Base-by-base conservation (phyloP, 2,329 filamentous ascomycete genomes). In the Fusarium sp. region DNA sequence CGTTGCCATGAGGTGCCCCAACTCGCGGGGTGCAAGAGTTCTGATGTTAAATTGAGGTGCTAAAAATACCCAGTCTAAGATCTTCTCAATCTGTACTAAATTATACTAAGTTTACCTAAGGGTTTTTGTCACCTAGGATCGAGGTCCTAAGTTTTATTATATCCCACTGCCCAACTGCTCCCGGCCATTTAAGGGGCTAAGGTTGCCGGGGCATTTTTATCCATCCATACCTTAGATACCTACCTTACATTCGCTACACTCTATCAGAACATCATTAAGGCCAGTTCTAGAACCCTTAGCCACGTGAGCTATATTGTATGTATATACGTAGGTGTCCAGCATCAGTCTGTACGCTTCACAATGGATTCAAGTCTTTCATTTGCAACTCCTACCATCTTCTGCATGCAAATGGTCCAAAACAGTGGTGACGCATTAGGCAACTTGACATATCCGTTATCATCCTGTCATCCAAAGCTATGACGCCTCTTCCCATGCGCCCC, bases 191-290 rank as follows among this genome's bases (percentile, higher is more conserved):
- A 57, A 72, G 71, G 71, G 71, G 70, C 28, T 63, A 48, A 55
- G 36, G 39, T 60, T 70, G 62, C 66, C 58, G 71, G 71, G 71
- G 71, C 67, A 74, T 34, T 70, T 60, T 26, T 41, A 38, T 36
- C 52, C 54, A 61, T n/a, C 52, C 54, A 61, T 30, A 32, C 28
- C 22, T 32, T 17, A 32, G 32, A 7, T 32, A 13, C 30, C 12
- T 13, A 28, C 26, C 44, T 47, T 34, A 20, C 30, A n/a, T 64
- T 41, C 38, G 34, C 48, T 66, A 34, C 62, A 51, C 34, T 52
- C 36, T 39, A 66, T 62, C 60, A 61, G 44, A 45, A 55, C 47
- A 47, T 54, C 34, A 62, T 57, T 36, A 50, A 55, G 44, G 59
- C 54, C 30, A 66, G 60, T 56, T 73, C 70, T 62, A 67, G 66